Conservation (phyloP, 2,329 filamentous ascomycete genomes). For the Paecilomyces sp. region DNA sequence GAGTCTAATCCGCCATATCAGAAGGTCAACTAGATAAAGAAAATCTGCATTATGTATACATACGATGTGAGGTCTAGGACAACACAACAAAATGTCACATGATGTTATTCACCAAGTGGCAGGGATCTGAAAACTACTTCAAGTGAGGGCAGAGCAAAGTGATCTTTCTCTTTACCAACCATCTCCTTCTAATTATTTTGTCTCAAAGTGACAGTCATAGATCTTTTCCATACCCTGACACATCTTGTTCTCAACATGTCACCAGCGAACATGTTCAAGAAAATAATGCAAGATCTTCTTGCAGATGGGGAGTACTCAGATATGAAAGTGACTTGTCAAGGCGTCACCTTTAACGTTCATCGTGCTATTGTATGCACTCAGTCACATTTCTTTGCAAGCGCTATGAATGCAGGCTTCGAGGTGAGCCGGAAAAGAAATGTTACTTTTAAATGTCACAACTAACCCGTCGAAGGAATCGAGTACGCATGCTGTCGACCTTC, state of each 20-base stretch:
- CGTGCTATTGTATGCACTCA: constrained; percentile 7
- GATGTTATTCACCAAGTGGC: too few relatives aligned
- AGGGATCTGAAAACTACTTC: not conserved
- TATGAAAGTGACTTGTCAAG: constrained; percentile 4
- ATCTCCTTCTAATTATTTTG: not conserved
- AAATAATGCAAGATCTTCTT: not conserved
- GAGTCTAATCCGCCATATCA: too few relatives aligned
- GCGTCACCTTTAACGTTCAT: constrained; percentile 7
- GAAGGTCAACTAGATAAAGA: too few relatives aligned
- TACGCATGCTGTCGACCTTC: not conserved
- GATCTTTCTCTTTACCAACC: not conserved
- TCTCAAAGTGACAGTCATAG: not conserved
- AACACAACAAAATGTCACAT: too few relatives aligned
- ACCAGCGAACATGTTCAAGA: not conserved
- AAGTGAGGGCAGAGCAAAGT: not conserved
- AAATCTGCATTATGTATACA: too few relatives aligned
- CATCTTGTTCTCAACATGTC: not conserved
- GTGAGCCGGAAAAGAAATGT: not conserved
- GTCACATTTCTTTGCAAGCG: constrained; percentile 5
- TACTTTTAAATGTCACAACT: not conserved
- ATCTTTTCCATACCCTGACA: not conserved
- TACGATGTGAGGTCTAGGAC: too few relatives aligned
- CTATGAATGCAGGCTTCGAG: constrained; percentile 3
- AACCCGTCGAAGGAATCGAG: not conserved
- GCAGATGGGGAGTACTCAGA: not conserved